Percentiles rank a stretch among this genome's conserved stretches.
Conservation (phyloP, 495 filamentous ascomycete genomes). For the Tricharina praecox region DNA sequence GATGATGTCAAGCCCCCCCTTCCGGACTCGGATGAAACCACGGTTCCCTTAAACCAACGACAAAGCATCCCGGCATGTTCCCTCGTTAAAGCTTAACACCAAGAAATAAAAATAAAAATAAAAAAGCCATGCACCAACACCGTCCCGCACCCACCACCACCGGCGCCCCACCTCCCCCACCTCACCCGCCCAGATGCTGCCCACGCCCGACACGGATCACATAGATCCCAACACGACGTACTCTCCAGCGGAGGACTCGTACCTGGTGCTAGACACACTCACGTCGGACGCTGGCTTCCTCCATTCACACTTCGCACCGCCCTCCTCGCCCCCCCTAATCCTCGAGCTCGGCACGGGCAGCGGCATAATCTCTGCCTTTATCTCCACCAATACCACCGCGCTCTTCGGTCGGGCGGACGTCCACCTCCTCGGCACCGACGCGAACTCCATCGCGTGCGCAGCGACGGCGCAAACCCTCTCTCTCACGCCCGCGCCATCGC, state of each 20-base stretch:
- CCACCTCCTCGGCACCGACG: conserved; percentile 57
- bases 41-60: too few species aligned
- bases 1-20: too few species aligned
- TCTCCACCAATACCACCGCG: conserved; percentile 49
- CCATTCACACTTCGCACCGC: conserved; percentile 37
- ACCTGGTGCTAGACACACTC: conserved; percentile 81
- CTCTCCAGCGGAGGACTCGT: conserved; percentile 89
- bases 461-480: conserved; percentile 47
- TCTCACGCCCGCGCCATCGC: conserved; percentile 14
- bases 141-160: too few species aligned
- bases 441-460: conserved; percentile 63
- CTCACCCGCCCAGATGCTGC: conserved; percentile 23
- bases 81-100: too few species aligned
- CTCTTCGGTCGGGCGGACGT: conserved; percentile 60
- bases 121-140: too few species aligned
- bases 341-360: conserved; percentile 85
- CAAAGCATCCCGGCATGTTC: too few species aligned
- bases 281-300: conserved; percentile 71
- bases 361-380: conserved; percentile 75
- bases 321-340: conserved; percentile 39
- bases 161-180: neutral
- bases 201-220: conserved; percentile 81
- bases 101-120: too few species aligned
- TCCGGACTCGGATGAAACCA: too few species aligned
- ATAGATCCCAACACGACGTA: conserved; percentile 74